Evolutionary conservation across 2,329 filamentous ascomycete genomes (phyloP).

Genomic region (Myriosclerotinia curreyana): DNA sequence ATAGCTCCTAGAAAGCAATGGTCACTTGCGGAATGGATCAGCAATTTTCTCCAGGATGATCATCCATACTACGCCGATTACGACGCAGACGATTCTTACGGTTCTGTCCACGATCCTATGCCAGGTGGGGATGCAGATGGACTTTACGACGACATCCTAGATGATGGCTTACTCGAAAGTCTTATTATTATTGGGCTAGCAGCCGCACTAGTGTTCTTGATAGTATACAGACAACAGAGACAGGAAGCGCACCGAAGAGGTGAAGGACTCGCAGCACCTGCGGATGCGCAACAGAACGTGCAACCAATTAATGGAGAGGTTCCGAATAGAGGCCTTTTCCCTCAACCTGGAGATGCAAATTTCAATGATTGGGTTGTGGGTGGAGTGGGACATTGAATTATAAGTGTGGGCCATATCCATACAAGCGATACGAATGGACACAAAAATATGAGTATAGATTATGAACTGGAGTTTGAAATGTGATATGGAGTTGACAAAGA

Average conservation of each 20-base stretch:
- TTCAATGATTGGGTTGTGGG: slow-evolving; percentile 63
- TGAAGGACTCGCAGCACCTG: slow-evolving; percentile 42
- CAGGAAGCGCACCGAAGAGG: slow-evolving; percentile 54
- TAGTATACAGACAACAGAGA: slow-evolving; percentile 76
- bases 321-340: slow-evolving; percentile 56
- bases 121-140: slow-evolving; percentile 54
- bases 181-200: slow-evolving; percentile 78
- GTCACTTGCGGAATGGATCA: slow-evolving; percentile 81
- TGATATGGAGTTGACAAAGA: not conserved
- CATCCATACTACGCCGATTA: slow-evolving; percentile 58
- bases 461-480: not conserved
- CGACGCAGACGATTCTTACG: slow-evolving; percentile 43
- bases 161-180: slow-evolving; percentile 80
- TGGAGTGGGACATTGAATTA: slow-evolving; percentile 58
- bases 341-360: slow-evolving; percentile 63
- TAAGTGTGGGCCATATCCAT: not conserved
- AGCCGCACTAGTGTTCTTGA: slow-evolving; percentile 68
- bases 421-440: not conserved
- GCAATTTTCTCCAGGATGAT: slow-evolving; percentile 73
- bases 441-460: not conserved
- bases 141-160: slow-evolving; percentile 60
- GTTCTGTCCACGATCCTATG: slow-evolving; percentile 53
- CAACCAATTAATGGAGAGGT: slow-evolving; percentile 32
- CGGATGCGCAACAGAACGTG: slow-evolving; percentile 38
- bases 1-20: slow-evolving; percentile 68